Evolutionary conservation across 495 filamentous ascomycete genomes (phyloP).

Genomic region (Hypoxylon lienhwacheense): DNA sequence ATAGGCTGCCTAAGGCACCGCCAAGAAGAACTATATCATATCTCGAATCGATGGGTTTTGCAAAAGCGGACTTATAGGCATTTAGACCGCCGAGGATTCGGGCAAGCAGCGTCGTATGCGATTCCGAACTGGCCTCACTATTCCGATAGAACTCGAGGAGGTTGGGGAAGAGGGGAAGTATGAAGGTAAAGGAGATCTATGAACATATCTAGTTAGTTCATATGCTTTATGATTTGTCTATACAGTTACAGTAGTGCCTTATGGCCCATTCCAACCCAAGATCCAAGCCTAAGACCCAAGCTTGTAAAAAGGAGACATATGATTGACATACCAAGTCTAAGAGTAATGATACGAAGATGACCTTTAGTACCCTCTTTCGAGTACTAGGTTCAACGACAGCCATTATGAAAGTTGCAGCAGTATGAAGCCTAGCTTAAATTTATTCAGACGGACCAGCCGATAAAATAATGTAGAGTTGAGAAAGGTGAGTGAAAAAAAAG

Average conservation of each 20-base stretch:
- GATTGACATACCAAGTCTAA: slow-evolving; percentile 54
- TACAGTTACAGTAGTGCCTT: not conserved
- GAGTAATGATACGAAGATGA: slow-evolving; percentile 61
- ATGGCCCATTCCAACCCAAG: too few species aligned
- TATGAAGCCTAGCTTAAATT: slow-evolving; percentile 2
- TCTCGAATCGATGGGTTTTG: slow-evolving; percentile 88
- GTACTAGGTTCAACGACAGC: slow-evolving; percentile 50
- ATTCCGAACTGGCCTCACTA: slow-evolving; percentile 58
- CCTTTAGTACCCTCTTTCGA: slow-evolving; percentile 81
- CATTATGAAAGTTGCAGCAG: slow-evolving; percentile 34
- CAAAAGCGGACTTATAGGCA: slow-evolving; percentile 91
- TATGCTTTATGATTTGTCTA: not conserved
- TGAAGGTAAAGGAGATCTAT: slow-evolving; percentile 75
- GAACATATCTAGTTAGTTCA: slow-evolving; percentile 22
- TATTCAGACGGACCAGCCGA: slow-evolving; percentile 28
- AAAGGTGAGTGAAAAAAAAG: slow-evolving; percentile 2
- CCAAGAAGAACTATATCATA: slow-evolving; percentile 98
- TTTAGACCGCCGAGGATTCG: slow-evolving; percentile 82
- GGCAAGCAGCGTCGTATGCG: slow-evolving; percentile 67
- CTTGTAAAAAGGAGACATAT: too few species aligned
- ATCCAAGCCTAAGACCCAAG: too few species aligned
- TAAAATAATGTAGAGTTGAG: slow-evolving; percentile 4
- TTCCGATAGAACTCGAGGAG: slow-evolving; percentile 94
- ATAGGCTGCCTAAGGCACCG: slow-evolving; percentile 89
- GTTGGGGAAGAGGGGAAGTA: slow-evolving; percentile 92